Base-by-base conservation (phyloP, 129 eudicot genomes). In the Arctium minus region DNA sequence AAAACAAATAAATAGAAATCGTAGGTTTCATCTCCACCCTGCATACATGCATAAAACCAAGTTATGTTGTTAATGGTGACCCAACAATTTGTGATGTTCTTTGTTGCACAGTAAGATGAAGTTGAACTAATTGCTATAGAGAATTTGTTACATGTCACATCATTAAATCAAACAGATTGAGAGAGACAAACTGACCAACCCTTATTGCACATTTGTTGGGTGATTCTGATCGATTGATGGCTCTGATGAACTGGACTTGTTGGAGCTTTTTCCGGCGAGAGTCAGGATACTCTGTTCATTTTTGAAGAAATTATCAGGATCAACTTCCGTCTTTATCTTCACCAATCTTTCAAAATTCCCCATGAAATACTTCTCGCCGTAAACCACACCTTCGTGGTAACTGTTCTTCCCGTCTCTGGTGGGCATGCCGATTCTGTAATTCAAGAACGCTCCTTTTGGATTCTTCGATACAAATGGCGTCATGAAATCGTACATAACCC, bases 391-490 rank as follows among this genome's bases (percentile, higher is more conserved):
- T 89, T 89, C 88, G 29, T 40, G 11, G 62, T 84, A 89, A 53
- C 74, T 82, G 12, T 77, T 80, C 75, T 22, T n/a, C 8, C 86
- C 83, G 62, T 82, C 81, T 13, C 75, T 70, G 50, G 75, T 80
- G 72, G 80, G 62, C 29, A 83, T 82, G 1, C 94, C 94, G 60
- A 90, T 84, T 80, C 94, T 85, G 69, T 90, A 90, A 37, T 86
- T 84, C 70, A 84, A 81, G 56, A 78, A 90, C 18, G 94, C 88
- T 5, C 82, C 86, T 70, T 92, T 86, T 0, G 94, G 94, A 35
- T 74, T 74, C 84, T 88, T 79, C 0, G 91, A 86, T 35, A 88
- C 92, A 68, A 53, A 84, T 2, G 92, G 94, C n/a, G 94, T 82
- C 94, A 86, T 88, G 79, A 75, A 86, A 18, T 72, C 78, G 18